Conservation (phyloP, 1,284 basidiomycete genomes). For the Sporisorium scitamineum region DNA sequence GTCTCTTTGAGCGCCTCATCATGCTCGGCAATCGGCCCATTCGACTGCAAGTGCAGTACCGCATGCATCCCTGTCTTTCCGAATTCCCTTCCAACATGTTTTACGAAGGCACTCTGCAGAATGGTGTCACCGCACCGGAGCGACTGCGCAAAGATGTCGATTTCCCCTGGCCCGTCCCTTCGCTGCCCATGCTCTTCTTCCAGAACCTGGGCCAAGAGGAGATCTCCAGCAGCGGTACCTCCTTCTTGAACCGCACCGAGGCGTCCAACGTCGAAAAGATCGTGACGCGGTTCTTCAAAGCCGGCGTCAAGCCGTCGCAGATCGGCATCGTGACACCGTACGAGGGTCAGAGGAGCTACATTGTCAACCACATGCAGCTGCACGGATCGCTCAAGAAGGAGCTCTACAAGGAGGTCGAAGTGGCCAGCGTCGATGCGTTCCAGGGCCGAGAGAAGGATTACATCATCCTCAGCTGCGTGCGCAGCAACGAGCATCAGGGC, state of each 20-base stretch:
- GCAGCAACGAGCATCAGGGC: conserved; percentile 98
- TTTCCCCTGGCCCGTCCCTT: conserved; percentile 98
- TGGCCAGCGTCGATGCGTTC: conserved; percentile 98
- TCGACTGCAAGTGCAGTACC: conserved; percentile 98
- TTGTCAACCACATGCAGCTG: conserved; percentile 99
- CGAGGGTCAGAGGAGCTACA: conserved; percentile 98
- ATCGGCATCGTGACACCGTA: conserved; percentile 99
- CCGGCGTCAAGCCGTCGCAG: conserved; percentile 91
- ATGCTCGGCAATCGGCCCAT: conserved; percentile 95
- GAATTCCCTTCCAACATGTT: conserved; percentile 99
- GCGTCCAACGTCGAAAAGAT: conserved; percentile 99
- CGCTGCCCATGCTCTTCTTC: conserved; percentile 99
- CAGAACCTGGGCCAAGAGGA: conserved; percentile 99
- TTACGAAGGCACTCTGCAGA: conserved; percentile 98
- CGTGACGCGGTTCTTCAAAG: conserved; percentile 99
- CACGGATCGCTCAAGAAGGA: conserved; percentile 98
- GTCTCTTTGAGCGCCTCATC: conserved; percentile 96
- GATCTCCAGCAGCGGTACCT: conserved; percentile 97
- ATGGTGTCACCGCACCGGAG: conserved; percentile 98
- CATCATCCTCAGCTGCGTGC: conserved; percentile 97
- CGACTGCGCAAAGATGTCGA: conserved; percentile 96
- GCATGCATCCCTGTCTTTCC: conserved; percentile 99
- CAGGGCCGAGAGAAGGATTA: conserved; percentile 99
- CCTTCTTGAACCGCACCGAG: conserved; percentile 98
- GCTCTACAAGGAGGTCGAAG: conserved; percentile 98